Evolutionary conservation across 768 basidiomycete genomes (phyloP).

Genomic region (Russula olivacea): DNA sequence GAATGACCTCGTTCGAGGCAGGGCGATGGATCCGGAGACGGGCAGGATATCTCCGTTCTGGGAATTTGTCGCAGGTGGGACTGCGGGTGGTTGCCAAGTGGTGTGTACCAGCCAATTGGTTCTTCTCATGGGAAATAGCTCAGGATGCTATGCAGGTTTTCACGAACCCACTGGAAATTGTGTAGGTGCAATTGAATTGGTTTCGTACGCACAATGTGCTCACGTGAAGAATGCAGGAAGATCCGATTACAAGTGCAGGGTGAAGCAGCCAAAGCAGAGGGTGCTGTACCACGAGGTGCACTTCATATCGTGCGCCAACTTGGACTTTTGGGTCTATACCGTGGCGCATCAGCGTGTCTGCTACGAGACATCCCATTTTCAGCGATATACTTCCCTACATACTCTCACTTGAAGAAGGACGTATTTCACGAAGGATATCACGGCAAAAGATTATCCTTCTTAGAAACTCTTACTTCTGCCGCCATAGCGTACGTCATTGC

Average conservation of each 20-base stretch:
- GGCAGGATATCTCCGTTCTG: constrained; percentile 87
- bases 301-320: constrained; percentile 89
- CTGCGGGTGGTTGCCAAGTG: constrained; percentile 96
- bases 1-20: constrained; percentile 82
- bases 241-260: constrained; percentile 95
- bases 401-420: constrained; percentile 88
- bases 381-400: constrained; percentile 85
- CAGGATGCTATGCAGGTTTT: constrained; percentile 56
- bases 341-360: constrained; percentile 87
- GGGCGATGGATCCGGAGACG: constrained; percentile 89
- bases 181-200: constrained; percentile 45
- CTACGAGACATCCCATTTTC: constrained; percentile 97
- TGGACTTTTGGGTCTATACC: constrained; percentile 89
- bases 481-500: constrained; percentile 62
- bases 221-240: constrained; percentile 48
- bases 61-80: constrained; percentile 89
- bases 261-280: constrained; percentile 84
- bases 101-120: constrained; percentile 46
- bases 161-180: constrained; percentile 95
- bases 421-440: constrained; percentile 94
- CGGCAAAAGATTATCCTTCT: constrained; percentile 85
- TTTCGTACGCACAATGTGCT: neutral
- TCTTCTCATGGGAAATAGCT: constrained; percentile 2
- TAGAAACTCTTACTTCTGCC: constrained; percentile 81
- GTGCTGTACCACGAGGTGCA: constrained; percentile 76